These are phyloP conservation scores for Musa balbisiana DNA, from an alignment of 202 grass and related monocot genomes.

Conservation along the genomic window DNA sequence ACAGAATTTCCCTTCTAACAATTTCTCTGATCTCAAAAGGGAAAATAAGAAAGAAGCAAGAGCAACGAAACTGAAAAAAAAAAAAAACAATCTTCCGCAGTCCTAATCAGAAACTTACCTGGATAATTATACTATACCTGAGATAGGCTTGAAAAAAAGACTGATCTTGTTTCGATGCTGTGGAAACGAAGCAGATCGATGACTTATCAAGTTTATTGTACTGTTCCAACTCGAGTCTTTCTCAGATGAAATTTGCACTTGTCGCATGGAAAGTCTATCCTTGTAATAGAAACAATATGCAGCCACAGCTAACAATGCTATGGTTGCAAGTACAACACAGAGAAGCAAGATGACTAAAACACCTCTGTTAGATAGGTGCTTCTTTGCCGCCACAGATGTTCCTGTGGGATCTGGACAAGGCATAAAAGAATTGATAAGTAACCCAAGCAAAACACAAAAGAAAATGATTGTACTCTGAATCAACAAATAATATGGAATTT, in stretches of 20 bases:
- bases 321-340: slow-evolving; percentile 54
- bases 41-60: neutral
- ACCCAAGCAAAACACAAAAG: neutral
- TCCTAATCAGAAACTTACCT: neutral
- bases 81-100: neutral
- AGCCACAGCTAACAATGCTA: slow-evolving; percentile 45
- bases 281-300: slow-evolving; percentile 71
- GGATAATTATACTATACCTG: slow-evolving; percentile 32
- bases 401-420: slow-evolving; percentile 30
- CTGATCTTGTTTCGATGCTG: slow-evolving; percentile 29
- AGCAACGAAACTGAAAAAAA: neutral
- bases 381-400: slow-evolving; percentile 38
- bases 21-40: neutral
- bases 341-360: slow-evolving; percentile 65
- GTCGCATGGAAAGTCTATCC: slow-evolving; percentile 38
- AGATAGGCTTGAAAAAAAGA: slow-evolving; percentile 31
- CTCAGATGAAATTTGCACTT: slow-evolving; percentile 43
- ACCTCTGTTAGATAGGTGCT: slow-evolving; percentile 51
- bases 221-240: slow-evolving; percentile 78
- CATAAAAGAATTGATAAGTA: slow-evolving; percentile 4
- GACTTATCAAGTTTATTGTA: slow-evolving; percentile 64
- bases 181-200: slow-evolving; percentile 50
- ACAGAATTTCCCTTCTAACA: neutral
- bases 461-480: no score
- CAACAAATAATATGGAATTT: no score